Conservation (phyloP, 2,329 filamentous ascomycete genomes). For the Neonectria ditissima region DNA sequence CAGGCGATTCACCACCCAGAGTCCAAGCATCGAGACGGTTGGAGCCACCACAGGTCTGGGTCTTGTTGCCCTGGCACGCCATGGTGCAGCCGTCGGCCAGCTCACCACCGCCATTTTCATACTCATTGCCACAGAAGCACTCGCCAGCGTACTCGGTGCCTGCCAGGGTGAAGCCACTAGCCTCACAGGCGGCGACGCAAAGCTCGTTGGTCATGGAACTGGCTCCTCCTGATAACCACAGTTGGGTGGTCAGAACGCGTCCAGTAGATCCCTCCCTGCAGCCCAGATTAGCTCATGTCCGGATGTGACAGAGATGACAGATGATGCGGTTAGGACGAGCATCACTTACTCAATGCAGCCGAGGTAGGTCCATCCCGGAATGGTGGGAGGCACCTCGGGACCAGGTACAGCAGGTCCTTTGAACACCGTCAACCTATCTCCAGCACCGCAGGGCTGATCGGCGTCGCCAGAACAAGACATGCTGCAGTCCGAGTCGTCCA, state of each 20-base stretch:
- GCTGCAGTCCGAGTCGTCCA: constrained; percentile 59
- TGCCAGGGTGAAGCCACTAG: constrained; percentile 56
- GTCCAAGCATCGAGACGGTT: constrained; percentile 22
- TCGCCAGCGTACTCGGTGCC: constrained; percentile 65
- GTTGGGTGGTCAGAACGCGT: constrained; percentile 13
- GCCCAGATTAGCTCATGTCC: constrained; percentile 2
- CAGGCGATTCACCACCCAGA: constrained; percentile 3
- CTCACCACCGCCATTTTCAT: no score
- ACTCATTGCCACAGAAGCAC: no score
- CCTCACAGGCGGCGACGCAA: constrained; percentile 62
- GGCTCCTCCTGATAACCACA: constrained; percentile 4
- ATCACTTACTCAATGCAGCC: constrained; percentile 23
- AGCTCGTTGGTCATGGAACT: constrained; percentile 55
- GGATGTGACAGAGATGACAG: neutral
- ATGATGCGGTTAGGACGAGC: neutral
- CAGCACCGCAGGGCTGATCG: constrained; percentile 63
- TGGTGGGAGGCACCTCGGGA: constrained; percentile 7
- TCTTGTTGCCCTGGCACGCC: no score
- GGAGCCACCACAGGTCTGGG: constrained; percentile 49
- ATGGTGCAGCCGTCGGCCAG: no score
- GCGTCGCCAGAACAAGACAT: constrained; percentile 63
- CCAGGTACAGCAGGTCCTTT: neutral
- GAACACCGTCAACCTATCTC: constrained; percentile 56
- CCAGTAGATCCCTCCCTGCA: constrained; percentile 18
- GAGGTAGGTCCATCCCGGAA: constrained; percentile 15